These are phyloP conservation scores for Echinosophora koreensis DNA, from an alignment of 306 rosid species.

Conservation along the genomic window DNA sequence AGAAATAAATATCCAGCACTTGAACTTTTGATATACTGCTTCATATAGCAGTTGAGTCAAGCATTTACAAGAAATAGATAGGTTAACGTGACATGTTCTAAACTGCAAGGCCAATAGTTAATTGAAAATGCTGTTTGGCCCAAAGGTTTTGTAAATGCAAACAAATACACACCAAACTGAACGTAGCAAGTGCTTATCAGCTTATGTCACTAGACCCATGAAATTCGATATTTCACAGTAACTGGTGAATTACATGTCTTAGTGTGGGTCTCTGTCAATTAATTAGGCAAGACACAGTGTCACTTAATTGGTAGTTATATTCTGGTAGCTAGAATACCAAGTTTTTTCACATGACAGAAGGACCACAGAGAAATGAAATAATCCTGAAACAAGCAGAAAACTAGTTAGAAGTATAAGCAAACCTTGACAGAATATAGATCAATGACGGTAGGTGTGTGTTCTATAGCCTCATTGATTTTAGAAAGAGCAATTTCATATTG, in stretches of 20 bases:
- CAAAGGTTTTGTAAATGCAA: background rate
- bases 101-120: constrained; percentile 15
- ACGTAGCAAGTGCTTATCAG: background rate
- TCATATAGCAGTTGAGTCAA: constrained; percentile 16
- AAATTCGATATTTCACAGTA: background rate
- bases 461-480: constrained; percentile 87
- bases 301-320: constrained; percentile 8
- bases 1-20: constrained; percentile 6
- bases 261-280: background rate
- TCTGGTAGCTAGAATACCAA: constrained; percentile 10
- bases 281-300: constrained; percentile 29
- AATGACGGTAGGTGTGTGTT: constrained; percentile 95
- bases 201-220: constrained; percentile 7
- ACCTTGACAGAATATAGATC: constrained; percentile 98
- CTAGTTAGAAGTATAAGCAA: constrained; percentile 37
- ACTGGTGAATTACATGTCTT: background rate
- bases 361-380: constrained; percentile 32
- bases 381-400: constrained; percentile 27
- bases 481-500: constrained; percentile 80
- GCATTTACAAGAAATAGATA: constrained; percentile 10
- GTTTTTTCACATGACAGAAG: constrained; percentile 27
- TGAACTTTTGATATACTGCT: background rate
- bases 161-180: background rate
- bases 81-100: constrained; percentile 13
- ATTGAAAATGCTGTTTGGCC: background rate